Evolutionary conservation across 495 filamentous ascomycete species (phyloP), one percentile per base, ranked within the genome.

Genomic region (Lentithecium fluviatile): DNA sequence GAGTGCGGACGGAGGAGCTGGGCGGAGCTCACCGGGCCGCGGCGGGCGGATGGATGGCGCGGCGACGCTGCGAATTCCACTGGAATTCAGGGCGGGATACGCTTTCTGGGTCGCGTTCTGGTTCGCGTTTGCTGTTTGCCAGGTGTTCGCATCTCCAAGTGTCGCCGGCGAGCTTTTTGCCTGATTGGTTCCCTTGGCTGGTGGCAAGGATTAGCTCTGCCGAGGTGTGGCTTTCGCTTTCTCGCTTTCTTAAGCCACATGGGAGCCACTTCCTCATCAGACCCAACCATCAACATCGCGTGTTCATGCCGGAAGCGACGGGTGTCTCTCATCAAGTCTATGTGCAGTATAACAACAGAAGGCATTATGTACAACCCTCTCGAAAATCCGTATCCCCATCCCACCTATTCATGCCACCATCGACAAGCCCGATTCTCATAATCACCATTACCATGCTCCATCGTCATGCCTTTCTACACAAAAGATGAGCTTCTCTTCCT

Each of bases 21-120:
- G 57, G 47, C 68, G 72, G 57, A 73, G 58, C 47, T 70, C 23
- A 20, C 40, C 13, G 6, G 13, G 5, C 40, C 40, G 40, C 40
- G 19, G 13, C 40, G 15, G 40, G 40, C 58, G 65, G 46, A 24
- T 26, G 40, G 50, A 21, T 52, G 52, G 32, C 45, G 47, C 3
- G 40, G 3, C 40, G 4, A 6, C 40, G 40, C 13, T 43, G 3
- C 19, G n/a, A 15, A n/a, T 43, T 6, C 13, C 3, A 15, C 15
- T 43, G 3, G 3, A 20, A 20, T n/a, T n/a, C 4, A n/a, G 13
- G 13, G 19, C 13, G 5, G 19, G 19, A 43, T 45, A 29, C 21
- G 21, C 17, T 5, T 13, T 49, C 3, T 13, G 2, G 4, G 19
- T 49, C 21, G 46, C n/a, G n/a, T n/a, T n/a, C n/a, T n/a, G n/a